Evolutionary conservation across 345 rosid genomes (phyloP).

Genomic region (Citrus inodora): DNA sequence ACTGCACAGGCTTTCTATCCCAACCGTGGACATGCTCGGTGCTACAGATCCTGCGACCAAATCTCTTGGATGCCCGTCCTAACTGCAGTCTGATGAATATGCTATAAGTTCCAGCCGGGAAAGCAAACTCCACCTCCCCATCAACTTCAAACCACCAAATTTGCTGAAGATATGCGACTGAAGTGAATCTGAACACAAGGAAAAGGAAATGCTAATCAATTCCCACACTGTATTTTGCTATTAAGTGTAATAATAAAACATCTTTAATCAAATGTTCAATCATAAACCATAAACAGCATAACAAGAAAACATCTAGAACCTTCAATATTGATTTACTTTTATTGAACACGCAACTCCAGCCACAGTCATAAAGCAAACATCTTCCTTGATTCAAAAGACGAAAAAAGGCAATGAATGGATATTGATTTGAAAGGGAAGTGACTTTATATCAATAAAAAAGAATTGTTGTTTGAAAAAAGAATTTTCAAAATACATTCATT

Average conservation of each 20-base stretch:
- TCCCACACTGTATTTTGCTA: not conserved
- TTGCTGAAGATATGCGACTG: conserved; percentile 89
- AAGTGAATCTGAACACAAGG: conserved; percentile 46
- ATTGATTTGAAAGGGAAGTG: not conserved
- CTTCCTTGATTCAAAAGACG: not conserved
- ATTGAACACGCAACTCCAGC: not conserved
- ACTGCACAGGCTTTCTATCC: conserved; percentile 79
- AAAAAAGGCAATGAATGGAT: not conserved
- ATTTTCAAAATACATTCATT: not conserved
- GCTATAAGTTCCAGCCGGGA: conserved; percentile 81
- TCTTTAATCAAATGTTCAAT: too few species aligned
- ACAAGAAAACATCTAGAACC: not conserved
- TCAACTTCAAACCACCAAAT: conserved; percentile 96
- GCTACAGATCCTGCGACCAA: conserved; percentile 72
- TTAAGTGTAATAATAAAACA: not conserved
- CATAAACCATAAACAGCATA: not conserved
- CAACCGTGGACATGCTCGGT: conserved; percentile 86
- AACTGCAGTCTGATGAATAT: conserved; percentile 80
- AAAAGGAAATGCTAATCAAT: conserved; percentile 17
- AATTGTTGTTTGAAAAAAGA: not conserved
- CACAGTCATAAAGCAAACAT: not conserved
- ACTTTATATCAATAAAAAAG: not conserved
- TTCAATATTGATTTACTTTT: not conserved
- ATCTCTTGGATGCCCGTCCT: conserved; percentile 57
- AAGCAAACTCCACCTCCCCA: conserved; percentile 88